These are phyloP conservation scores for Houttuynia cordata DNA, from an alignment of 164 flowering plant species.

Conservation along the genomic window DNA sequence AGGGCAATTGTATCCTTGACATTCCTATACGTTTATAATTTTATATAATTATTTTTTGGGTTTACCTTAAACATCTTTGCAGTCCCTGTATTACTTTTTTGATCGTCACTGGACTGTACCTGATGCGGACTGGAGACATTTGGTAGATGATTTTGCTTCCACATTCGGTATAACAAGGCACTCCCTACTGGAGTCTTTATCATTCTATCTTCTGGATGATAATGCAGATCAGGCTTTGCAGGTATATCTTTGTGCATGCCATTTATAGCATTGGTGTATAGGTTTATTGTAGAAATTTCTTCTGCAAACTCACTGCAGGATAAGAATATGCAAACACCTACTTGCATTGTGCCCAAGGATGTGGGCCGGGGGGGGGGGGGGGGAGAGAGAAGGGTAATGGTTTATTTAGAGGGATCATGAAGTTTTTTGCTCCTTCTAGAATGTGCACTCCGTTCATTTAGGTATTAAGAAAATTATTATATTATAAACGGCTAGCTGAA, in stretches of 20 bases:
- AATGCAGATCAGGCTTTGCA: constrained; percentile 59
- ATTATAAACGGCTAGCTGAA: no score
- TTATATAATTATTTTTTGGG: not conserved
- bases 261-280: not conserved
- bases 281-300: not conserved
- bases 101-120: constrained; percentile 82
- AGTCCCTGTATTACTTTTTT: constrained; percentile 82
- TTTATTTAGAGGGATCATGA: no score
- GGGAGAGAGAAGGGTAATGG: not conserved
- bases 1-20: constrained; percentile 87
- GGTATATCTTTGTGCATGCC: constrained; percentile 26
- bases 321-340: not conserved
- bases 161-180: constrained; percentile 63
- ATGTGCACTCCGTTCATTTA: no score
- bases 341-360: not conserved
- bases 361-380: not conserved
- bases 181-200: constrained; percentile 67
- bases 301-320: not conserved
- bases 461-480: no score
- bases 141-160: constrained; percentile 81
- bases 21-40: constrained; percentile 1
- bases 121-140: constrained; percentile 52
- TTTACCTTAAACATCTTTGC: constrained; percentile 31
- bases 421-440: no score
- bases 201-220: constrained; percentile 91